Base-by-base conservation (phyloP, 176 grass and related monocot genomes). In the Bromus sterilis region DNA sequence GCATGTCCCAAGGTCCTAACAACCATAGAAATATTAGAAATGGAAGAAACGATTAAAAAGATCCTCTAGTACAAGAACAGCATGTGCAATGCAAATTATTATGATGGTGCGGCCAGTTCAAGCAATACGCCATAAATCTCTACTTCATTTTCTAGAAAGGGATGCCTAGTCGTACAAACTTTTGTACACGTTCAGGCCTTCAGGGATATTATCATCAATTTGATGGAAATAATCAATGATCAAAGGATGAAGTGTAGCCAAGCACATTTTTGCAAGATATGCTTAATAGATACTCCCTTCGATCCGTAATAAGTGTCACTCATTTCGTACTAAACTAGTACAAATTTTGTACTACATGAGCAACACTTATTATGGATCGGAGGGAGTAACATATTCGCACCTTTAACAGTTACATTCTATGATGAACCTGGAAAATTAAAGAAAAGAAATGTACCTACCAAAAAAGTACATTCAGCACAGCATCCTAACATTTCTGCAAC, bases 11-110 rank as follows among this genome's bases (percentile, higher is more conserved):
- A 89, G 78, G 83, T 86, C 86, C 74, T 48, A 78, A 26, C 78
- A 82, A 89, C 56, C 56, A 82, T 78, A 86, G 8, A 86, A 85
- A 86, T n/a, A 80, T n/a, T 23, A 76, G 25, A 80, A 80, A 78
- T 68, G 62, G 6, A 41, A 76, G 31, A 34, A 56, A 78, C 39
- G 42, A 61, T 76, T 60, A 33, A 89, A 84, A 70, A 53, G 67
- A 76, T 55, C 32, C 70, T 49, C 39, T 33, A 39, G 35, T 74
- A 79, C 80, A 15, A 44, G 36, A 66, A n/a, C 31, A 88, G 58
- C 78, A 86, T 82, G 78, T 82, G 73, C 78, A 46, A 7, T 8
- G 44, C 46, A 73, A 78, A 82, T 86, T 86, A 82, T 86, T 86
- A 82, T 78, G 56, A 81, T 78, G 71, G 7, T 71, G 65, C 35